Percentiles rank a stretch among this genome's conserved stretches.
Conservation (phyloP, 2,329 filamentous ascomycete genomes). For the Botrytis medusae region DNA sequence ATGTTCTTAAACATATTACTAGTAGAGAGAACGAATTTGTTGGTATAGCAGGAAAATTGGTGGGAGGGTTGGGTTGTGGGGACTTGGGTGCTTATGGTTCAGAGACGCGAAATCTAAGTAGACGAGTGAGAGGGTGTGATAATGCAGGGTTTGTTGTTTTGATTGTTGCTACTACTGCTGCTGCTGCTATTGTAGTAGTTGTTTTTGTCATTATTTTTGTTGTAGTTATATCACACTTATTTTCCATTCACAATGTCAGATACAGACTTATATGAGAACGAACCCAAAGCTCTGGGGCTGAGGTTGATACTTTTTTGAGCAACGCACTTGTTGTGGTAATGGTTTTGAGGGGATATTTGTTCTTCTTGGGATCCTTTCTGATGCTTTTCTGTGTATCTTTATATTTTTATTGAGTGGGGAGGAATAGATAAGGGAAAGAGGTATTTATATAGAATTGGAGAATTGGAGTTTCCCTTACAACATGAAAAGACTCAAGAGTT, state of each 20-base stretch:
- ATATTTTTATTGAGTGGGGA: too few species aligned
- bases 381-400: too few species aligned
- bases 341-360: too few species aligned
- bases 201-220: too few species aligned
- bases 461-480: background rate
- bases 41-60: background rate
- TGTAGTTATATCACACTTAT: background rate
- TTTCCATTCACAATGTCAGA: background rate
- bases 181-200: too few species aligned
- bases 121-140: background rate
- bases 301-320: too few species aligned
- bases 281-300: rapidly evolving
- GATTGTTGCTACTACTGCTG: too few species aligned
- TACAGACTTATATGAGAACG: background rate
- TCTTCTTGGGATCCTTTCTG: too few species aligned
- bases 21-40: rapidly evolving
- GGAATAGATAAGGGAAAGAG: too few species aligned
- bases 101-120: background rate
- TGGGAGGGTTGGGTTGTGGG: background rate
- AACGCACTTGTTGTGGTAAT: too few species aligned
- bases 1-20: rapidly evolving
- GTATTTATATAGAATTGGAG: background rate
- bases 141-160: background rate
- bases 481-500: too few species aligned
- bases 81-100: rapidly evolving